Evolutionary conservation across 306 rosid genomes (phyloP), one percentile per base, ranked within the genome.

Genomic region (Cicer bijugum): DNA sequence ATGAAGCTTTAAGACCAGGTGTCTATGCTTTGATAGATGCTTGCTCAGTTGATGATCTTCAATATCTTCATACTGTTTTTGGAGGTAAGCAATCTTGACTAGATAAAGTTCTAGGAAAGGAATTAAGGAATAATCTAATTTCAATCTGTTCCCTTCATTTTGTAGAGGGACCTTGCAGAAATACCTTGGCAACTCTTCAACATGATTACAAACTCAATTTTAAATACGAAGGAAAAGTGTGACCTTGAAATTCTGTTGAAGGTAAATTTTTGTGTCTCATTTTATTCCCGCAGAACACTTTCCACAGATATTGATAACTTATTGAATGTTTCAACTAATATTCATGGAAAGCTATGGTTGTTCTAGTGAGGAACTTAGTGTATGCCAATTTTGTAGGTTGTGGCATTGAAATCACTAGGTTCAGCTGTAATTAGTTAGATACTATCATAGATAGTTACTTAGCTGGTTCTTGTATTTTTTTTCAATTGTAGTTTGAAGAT

Each of bases 101-200:
- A 57, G 12, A 20, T 75, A 63, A 40, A 63, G 52, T 43, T 50
- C 65, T 61, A 62, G 19, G 38, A 44, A 67, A 38, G n/a, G 33
- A 56, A 33, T 52, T 43, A 57, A 44, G 50, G 16, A 76, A 51
- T 76, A 75, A 64, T 48, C 37, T 45, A 35, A 72, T 69, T 39
- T 17, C 43, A 35, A 46, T 82, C 71, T 68, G 50, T 48, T 8
- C 12, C 43, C 46, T 51, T 69, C 43, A 33, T 59, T 55, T 61
- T 87, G 90, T 75, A 94, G 98, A 94, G 89, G 98, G 98, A 84
- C 98, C 98, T 75, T 89, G 96, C 85, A 85, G 98, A 88, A 91
- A 76, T 85, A 87, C 90, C 23, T 59, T 91, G 28, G 91, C 96
- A 47, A 81, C 71, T 61, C 83, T 94, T 69, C 89, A 84, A 69